These are phyloP conservation scores for Erysimum cheiranthoides DNA, from an alignment of 345 rosid genomes.

Conservation along the genomic window DNA sequence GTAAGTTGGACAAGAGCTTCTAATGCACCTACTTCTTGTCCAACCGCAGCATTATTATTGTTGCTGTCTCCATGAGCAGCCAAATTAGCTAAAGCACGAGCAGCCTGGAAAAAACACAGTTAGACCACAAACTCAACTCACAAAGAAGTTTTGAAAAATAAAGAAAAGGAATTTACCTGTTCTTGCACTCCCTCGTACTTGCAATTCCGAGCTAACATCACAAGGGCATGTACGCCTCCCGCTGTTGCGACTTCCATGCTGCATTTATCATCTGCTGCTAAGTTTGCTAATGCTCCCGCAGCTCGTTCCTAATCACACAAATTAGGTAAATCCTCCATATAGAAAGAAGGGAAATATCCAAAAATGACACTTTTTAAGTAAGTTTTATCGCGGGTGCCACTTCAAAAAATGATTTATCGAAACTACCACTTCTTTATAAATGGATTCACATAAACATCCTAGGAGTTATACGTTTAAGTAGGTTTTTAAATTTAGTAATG, in stretches of 20 bases:
- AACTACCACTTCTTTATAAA: not conserved
- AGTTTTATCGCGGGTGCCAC: not conserved
- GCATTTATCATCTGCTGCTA: slow-evolving; percentile 89
- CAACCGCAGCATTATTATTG: slow-evolving; percentile 90
- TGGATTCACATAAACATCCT: slow-evolving; percentile 5
- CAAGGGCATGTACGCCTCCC: slow-evolving; percentile 83
- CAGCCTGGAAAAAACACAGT: slow-evolving; percentile 60
- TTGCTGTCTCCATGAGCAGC: slow-evolving; percentile 99
- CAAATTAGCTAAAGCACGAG: slow-evolving; percentile 92
- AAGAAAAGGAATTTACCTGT: slow-evolving; percentile 51
- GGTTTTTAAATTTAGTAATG: not conserved
- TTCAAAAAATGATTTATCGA: not conserved
- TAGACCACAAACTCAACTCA: slow-evolving; percentile 24
- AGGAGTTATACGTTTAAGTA: not conserved
- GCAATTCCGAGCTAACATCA: slow-evolving; percentile 85
- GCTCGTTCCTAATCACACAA: slow-evolving; percentile 75
- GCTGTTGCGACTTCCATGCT: slow-evolving; percentile 77
- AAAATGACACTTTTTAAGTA: slow-evolving; percentile 2
- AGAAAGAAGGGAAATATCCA: slow-evolving; percentile 6
- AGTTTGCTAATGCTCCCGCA: slow-evolving; percentile 87
- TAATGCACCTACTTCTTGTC: slow-evolving; percentile 91
- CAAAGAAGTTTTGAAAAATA: not conserved
- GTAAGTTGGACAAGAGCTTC: slow-evolving; percentile 93
- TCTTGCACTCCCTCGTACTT: slow-evolving; percentile 85
- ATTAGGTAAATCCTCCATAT: slow-evolving; percentile 15